phyloP scores from a whole-genome alignment of 257 asterid species.

The Solanum bukasovii region DNA sequence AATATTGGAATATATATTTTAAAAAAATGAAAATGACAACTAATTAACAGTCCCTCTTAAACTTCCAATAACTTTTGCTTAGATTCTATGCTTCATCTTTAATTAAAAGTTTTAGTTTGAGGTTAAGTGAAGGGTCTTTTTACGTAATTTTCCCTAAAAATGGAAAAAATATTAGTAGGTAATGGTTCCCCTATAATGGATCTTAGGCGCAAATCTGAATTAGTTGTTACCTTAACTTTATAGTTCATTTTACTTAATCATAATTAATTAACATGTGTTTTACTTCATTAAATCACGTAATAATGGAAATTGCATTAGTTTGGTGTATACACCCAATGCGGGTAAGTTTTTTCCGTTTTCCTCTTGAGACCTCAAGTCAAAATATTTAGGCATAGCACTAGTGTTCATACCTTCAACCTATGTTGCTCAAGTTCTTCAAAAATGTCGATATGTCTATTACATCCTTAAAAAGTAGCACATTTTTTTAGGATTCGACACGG shows the following conservation, averaged over 20 bases:
- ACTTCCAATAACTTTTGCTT: no score
- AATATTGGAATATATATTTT: background rate
- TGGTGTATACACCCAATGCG: no score
- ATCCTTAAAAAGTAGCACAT: background rate
- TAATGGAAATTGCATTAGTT: no score
- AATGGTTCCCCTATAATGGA: background rate
- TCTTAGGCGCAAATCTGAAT: background rate
- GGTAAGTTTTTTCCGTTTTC: background rate
- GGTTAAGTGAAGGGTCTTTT: no score
- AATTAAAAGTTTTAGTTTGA: no score
- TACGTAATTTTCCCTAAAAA: no score
- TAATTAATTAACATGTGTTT: no score
- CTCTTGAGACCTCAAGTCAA: background rate
- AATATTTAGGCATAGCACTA: background rate
- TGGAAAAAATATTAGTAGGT: no score
- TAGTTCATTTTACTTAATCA: no score
- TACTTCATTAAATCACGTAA: no score
- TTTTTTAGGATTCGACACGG: background rate
- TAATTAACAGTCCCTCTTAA: background rate
- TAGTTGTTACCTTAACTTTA: background rate
- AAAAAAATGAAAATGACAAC: background rate
- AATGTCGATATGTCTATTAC: background rate
- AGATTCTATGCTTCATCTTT: no score
- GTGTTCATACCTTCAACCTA: background rate
- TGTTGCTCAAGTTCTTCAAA: background rate